Base-by-base conservation (phyloP, 345 rosid genomes). In the Conringia planisiliqua region DNA sequence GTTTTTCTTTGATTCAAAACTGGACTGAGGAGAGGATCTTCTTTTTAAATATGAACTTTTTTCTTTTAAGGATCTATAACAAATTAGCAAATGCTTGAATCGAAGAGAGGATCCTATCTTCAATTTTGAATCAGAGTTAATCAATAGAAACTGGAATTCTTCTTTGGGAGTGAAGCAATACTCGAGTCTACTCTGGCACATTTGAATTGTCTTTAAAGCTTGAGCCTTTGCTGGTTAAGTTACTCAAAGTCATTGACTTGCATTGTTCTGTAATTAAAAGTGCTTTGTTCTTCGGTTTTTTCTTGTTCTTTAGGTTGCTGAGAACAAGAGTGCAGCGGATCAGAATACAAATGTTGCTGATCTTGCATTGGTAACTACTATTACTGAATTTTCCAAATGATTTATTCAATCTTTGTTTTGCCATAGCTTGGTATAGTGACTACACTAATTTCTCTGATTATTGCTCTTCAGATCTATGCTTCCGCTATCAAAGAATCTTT, bases 401-500 rank as follows among this genome's bases (percentile, higher is more conserved):
- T 63, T 12, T 42, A 13, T 42, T 51, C 42, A 6, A 13, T 61
- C 27, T 44, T 10, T 29, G 6, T 5, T 60, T 55, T 11, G 12
- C 11, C 36, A 13, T 55, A 0, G 11, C 7, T 27, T 43, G 4
- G 3, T 43, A 7, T 14, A 4, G n/a, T 7, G 59, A 68, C 4
- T 16, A 58, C 16, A 60, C 4, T 35, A 35, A 0, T 35, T 62
- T 59, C 16, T 17, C 46, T 60, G 30, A 18, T 38, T 20, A 18
- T 35, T n/a, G 43, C 64, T 59, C 12, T 66, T 33, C 35, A 66
- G 47, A 22, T 92, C 33, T 92, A 90, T 75, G 71, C 88, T 68
- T 85, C 86, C 7, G 88, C 88, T 67, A 89, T 90, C 71, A 83
- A 84, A 80, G 95, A 89, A 85, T 87, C 97, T 62, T 82, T 92